Percentiles rank a stretch among this genome's conserved stretches.
Evolutionary conservation across 176 grass and related monocot species (phyloP).

Genomic region (Musa acuminata): DNA sequence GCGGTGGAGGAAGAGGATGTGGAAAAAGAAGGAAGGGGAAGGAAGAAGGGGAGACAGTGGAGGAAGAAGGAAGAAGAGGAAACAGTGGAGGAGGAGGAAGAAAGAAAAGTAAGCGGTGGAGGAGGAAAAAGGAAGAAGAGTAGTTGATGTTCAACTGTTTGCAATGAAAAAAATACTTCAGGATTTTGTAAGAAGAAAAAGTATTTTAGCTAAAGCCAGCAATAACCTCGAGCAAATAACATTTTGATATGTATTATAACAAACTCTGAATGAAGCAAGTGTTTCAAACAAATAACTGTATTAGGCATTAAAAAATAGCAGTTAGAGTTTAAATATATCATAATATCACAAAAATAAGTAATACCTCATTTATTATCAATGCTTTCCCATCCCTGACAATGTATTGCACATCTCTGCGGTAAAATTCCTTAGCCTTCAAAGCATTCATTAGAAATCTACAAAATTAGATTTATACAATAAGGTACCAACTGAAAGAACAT

Average conservation of each 20-base stretch:
- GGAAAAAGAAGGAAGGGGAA: no score
- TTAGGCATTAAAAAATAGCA: no score
- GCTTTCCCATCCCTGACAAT: conserved; percentile 86
- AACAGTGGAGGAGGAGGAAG: no score
- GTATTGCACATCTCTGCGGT: conserved; percentile 84
- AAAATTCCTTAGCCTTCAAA: conserved; percentile 91
- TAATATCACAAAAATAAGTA: neutral
- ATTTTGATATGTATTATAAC: neutral
- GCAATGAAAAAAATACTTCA: neutral
- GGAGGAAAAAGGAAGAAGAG: neutral
- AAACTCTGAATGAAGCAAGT: neutral
- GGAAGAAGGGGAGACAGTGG: no score
- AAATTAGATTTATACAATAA: conserved; percentile 3
- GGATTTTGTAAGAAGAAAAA: neutral
- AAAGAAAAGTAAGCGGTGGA: no score
- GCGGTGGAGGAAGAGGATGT: no score
- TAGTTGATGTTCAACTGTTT: neutral
- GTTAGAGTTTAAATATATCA: neutral
- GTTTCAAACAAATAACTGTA: neutral
- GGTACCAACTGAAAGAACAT: neutral
- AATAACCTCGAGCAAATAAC: neutral
- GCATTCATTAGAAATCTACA: conserved; percentile 90
- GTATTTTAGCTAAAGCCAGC: neutral
- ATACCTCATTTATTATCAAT: conserved; percentile 91
- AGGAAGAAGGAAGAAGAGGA: no score